Conservation (phyloP, 129 eudicot genomes). For the Ambrosia trifida region DNA sequence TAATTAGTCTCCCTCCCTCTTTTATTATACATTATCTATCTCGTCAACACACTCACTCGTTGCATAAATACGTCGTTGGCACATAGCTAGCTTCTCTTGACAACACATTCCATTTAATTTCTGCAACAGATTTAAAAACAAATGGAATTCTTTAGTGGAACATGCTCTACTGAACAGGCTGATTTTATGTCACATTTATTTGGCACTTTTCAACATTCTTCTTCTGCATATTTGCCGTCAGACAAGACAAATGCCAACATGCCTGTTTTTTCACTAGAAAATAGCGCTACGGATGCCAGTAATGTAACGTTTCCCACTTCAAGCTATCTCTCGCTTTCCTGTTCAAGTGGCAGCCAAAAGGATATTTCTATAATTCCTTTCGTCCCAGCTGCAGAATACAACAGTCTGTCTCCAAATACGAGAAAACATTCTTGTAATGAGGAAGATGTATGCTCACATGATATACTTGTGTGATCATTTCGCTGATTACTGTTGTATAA, state of each 20-base stretch:
- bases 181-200: constrained; percentile 71
- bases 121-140: not conserved
- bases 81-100: constrained; percentile 29
- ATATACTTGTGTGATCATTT: not conserved
- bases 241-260: too few relatives aligned
- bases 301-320: constrained; percentile 28
- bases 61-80: too few relatives aligned
- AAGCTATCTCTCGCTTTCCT: constrained; percentile 28
- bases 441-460: constrained; percentile 40
- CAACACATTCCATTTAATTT: not conserved
- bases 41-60: not conserved
- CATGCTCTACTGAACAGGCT: constrained; percentile 50
- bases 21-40: too few relatives aligned
- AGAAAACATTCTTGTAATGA: constrained; percentile 47
- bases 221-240: too few relatives aligned
- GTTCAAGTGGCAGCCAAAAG: too few relatives aligned
- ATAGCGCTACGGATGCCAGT: too few relatives aligned
- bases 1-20: too few relatives aligned
- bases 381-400: not conserved
- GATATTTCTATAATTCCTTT: constrained; percentile 12
- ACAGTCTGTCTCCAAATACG: constrained; percentile 14
- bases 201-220: too few relatives aligned
- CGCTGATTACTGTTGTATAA: constrained; percentile 1
- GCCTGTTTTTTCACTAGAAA: constrained; percentile 33
- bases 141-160: constrained; percentile 56